Evolutionary conservation across 805 yeast species (phyloP).

Genomic region (Pichia sporocuriosa): DNA sequence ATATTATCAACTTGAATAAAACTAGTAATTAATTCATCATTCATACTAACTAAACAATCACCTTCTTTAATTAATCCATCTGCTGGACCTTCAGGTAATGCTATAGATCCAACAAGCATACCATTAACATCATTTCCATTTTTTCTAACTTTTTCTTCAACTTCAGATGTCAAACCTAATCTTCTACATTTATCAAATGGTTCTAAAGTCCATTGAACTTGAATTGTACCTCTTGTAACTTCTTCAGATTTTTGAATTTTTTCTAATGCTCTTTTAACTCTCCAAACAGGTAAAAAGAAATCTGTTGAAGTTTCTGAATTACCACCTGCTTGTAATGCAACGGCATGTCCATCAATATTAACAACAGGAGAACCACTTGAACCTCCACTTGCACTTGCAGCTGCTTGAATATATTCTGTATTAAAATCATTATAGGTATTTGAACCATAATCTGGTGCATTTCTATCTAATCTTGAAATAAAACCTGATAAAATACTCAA

Average conservation of each 20-base stretch:
- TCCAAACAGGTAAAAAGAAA: slow-evolving; percentile 78
- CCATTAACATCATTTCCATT: slow-evolving; percentile 65
- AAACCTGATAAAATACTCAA: slow-evolving; percentile 84
- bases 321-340: slow-evolving; percentile 94
- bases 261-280: slow-evolving; percentile 74
- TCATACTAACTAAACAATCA: slow-evolving; percentile 70
- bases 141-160: slow-evolving; percentile 60
- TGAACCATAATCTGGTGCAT: slow-evolving; percentile 90
- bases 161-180: slow-evolving; percentile 69
- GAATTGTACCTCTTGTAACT: slow-evolving; percentile 86
- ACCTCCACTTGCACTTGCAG: slow-evolving; percentile 94
- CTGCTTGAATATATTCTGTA: slow-evolving; percentile 92
- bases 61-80: slow-evolving; percentile 72
- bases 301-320: slow-evolving; percentile 87
- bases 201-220: slow-evolving; percentile 78
- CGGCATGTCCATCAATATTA: slow-evolving; percentile 76
- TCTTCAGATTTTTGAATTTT: slow-evolving; percentile 56
- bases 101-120: slow-evolving; percentile 71
- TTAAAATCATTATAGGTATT: slow-evolving; percentile 87
- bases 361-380: slow-evolving; percentile 97
- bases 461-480: slow-evolving; percentile 78
- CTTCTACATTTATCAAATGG: slow-evolving; percentile 90
- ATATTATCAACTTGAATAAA: slow-evolving; percentile 81
- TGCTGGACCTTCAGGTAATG: slow-evolving; percentile 83
- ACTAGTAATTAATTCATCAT: slow-evolving; percentile 55